These are phyloP conservation scores for Lathyrus aphaca DNA, from an alignment of 306 rosid species.

Conservation along the genomic window DNA sequence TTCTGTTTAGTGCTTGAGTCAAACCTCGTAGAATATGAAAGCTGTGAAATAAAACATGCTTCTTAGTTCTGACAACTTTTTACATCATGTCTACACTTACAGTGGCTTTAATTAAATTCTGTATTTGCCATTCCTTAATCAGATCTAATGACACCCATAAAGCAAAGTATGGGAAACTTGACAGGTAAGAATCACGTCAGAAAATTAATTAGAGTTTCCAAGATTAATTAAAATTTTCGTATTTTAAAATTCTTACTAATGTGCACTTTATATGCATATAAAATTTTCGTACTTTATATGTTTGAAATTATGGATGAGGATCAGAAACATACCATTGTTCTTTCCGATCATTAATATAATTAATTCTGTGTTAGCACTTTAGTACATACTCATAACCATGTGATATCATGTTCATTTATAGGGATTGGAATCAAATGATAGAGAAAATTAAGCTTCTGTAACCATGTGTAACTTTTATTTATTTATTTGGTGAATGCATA, in stretches of 20 bases:
- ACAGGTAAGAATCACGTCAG: slow-evolving; percentile 33
- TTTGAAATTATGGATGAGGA: slow-evolving; percentile 27
- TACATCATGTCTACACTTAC: not conserved
- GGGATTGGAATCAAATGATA: slow-evolving; percentile 34
- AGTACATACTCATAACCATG: slow-evolving; percentile 44
- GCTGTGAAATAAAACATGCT: slow-evolving; percentile 6
- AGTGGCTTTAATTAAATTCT: not conserved
- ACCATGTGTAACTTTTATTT: not conserved
- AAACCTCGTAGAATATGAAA: slow-evolving; percentile 37
- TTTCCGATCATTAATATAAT: slow-evolving; percentile 27
- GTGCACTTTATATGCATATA: slow-evolving; percentile 2
- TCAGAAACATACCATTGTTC: slow-evolving; percentile 27
- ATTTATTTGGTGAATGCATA: not conserved
- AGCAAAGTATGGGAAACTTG: slow-evolving; percentile 40
- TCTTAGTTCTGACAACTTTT: slow-evolving; percentile 27
- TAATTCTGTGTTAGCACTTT: slow-evolving; percentile 10
- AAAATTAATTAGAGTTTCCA: slow-evolving; percentile 27
- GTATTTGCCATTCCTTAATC: slow-evolving; percentile 2
- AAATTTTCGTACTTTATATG: not conserved
- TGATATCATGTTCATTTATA: slow-evolving; percentile 34
- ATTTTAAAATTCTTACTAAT: not conserved
- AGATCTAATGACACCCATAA: slow-evolving; percentile 21
- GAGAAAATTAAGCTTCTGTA: slow-evolving; percentile 18
- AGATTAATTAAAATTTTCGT: slow-evolving; percentile 16
- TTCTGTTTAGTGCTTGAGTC: slow-evolving; percentile 33